Evolutionary conservation across 2,329 filamentous ascomycete species (phyloP).

Genomic region (Trichoderma brevicompactum): DNA sequence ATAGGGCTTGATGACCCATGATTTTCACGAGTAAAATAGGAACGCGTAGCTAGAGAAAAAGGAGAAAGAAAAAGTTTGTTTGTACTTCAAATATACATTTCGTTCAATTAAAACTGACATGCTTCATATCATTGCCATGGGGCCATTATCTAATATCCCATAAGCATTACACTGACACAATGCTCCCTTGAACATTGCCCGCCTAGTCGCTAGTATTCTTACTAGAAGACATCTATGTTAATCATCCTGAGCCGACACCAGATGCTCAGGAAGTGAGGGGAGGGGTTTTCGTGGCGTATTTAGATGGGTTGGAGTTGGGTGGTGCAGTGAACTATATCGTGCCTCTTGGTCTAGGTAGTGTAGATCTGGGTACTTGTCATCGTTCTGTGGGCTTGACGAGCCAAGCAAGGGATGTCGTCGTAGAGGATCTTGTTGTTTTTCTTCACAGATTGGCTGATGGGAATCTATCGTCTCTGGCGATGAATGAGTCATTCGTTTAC

Average conservation of each 20-base stretch:
- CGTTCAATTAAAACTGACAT: background rate
- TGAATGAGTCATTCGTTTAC: background rate
- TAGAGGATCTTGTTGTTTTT: slow-evolving; percentile 30
- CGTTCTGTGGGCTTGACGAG: slow-evolving; percentile 33
- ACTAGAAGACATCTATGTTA: background rate
- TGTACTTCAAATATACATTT: slow-evolving; percentile 14
- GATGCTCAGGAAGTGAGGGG: slow-evolving; percentile 38
- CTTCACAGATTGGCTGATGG: slow-evolving; percentile 5
- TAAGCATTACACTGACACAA: background rate
- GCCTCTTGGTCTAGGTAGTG: slow-evolving; percentile 19
- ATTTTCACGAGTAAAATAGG: slow-evolving; percentile 29
- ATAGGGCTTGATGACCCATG: slow-evolving; percentile 29
- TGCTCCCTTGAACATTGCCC: slow-evolving; percentile 2
- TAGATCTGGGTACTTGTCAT: slow-evolving; percentile 27
- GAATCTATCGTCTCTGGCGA: slow-evolving; percentile 7
- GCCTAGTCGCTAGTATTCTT: slow-evolving; percentile 17
- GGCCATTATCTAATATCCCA: background rate
- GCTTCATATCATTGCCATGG: slow-evolving; percentile 16
- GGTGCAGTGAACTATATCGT: background rate
- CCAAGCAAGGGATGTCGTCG: slow-evolving; percentile 39
- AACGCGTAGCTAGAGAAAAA: slow-evolving; percentile 28
- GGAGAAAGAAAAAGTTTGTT: slow-evolving; percentile 11
- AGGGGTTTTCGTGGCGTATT: slow-evolving; percentile 48
- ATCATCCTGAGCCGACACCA: slow-evolving; percentile 15
- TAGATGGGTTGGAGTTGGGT: slow-evolving; percentile 23